A percentile compares a stretch with the other conserved stretches of the same genome.
phyloP scores from a whole-genome alignment of 345 rosid species.

The Erucastrum elatum region DNA sequence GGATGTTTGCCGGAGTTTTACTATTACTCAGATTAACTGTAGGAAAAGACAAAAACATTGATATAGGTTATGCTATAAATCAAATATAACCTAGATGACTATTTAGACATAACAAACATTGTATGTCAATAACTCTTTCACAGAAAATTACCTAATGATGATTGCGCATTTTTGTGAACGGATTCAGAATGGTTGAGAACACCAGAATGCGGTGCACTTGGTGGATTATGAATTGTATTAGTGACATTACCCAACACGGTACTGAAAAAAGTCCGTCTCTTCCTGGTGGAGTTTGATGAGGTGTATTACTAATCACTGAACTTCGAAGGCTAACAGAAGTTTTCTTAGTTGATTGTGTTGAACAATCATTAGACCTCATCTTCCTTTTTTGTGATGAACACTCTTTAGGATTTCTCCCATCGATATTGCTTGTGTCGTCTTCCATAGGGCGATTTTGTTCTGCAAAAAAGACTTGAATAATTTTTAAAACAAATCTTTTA shows the following conservation, averaged over 20 bases:
- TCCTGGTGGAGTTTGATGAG: not conserved
- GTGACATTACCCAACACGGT: not conserved
- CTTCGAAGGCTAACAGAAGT: not conserved
- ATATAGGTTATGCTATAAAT: too few species aligned
- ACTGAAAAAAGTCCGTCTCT: not conserved
- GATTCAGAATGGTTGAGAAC: not conserved
- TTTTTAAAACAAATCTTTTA: too few species aligned
- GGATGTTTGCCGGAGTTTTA: too few species aligned
- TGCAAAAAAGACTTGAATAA: too few species aligned
- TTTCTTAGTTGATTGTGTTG: not conserved
- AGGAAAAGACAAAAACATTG: not conserved
- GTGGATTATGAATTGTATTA: not conserved
- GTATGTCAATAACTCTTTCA: too few species aligned
- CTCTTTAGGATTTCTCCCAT: not conserved
- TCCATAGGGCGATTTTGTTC: not conserved
- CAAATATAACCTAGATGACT: too few species aligned
- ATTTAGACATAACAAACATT: too few species aligned
- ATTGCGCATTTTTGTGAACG: not conserved
- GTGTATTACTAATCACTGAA: not conserved
- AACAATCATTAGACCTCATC: not conserved
- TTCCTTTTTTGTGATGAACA: not conserved
- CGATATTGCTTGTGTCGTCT: not conserved
- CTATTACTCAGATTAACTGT: not conserved
- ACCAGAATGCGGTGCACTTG: not conserved
- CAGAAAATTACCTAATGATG: not conserved